These are phyloP conservation scores for Stagonosporopsis tanaceti DNA, from an alignment of 2,329 filamentous ascomycete species.

Conservation along the genomic window DNA sequence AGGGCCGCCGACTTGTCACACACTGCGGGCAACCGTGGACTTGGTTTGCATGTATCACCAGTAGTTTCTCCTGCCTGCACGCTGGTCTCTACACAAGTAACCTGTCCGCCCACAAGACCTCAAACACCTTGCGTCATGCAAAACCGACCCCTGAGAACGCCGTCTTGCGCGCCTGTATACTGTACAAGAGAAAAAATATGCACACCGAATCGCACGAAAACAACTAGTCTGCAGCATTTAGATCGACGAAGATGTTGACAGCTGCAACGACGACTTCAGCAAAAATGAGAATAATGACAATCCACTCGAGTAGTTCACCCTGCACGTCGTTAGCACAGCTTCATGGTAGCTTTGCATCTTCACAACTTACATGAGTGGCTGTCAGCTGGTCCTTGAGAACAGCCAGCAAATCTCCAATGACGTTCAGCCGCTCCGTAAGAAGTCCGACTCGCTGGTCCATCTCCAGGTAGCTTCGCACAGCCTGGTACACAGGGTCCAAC, in stretches of 20 bases:
- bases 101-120: constrained; percentile 9
- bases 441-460: constrained; percentile 95
- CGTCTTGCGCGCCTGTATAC: constrained; percentile 5
- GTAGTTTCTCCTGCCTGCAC: constrained; percentile 1
- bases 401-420: constrained; percentile 90
- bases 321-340: constrained; percentile 23
- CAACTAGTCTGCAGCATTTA: constrained; percentile 73
- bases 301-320: constrained; percentile 61
- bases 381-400: constrained; percentile 96
- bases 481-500: constrained; percentile 94
- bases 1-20: not conserved
- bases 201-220: constrained; percentile 15
- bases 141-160: constrained; percentile 7
- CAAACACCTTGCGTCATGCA: constrained; percentile 20
- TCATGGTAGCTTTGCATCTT: no score
- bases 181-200: constrained; percentile 21
- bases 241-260: constrained; percentile 93
- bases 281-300: constrained; percentile 91
- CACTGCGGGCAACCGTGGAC: not conserved
- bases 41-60: constrained; percentile 5
- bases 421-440: constrained; percentile 86
- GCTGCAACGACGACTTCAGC: constrained; percentile 92
- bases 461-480: constrained; percentile 92
- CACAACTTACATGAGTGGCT: constrained; percentile 66
- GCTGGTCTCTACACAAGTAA: constrained; percentile 1